phyloP scores from a whole-genome alignment of 441 rosid genomes.

The Cnidoscolus chayamansa region DNA sequence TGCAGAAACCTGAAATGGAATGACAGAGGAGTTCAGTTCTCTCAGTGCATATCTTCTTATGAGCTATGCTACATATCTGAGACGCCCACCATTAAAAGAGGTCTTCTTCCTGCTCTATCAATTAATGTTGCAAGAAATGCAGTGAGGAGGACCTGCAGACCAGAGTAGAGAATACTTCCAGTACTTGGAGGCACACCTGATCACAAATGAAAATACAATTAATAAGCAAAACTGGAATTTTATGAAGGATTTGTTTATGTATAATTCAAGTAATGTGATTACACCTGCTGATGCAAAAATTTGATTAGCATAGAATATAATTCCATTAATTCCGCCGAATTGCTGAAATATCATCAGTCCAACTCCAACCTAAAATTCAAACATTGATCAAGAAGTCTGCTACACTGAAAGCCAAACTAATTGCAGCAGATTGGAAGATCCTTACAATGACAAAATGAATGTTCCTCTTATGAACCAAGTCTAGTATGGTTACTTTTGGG shows the following conservation, averaged over 20 bases:
- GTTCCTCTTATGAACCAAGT: conserved; percentile 35
- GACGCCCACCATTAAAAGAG: conserved; percentile 48
- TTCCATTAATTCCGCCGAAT: conserved; percentile 40
- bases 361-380: conserved; percentile 36
- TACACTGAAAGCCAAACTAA: not conserved
- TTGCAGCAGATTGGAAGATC: not conserved
- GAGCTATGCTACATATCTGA: not conserved
- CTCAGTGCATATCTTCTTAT: not conserved
- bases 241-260: not conserved
- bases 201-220: not conserved
- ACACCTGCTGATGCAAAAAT: conserved; percentile 46
- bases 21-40: not conserved
- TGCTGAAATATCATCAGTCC: conserved; percentile 54
- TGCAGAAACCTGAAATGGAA: conserved; percentile 43
- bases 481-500: conserved; percentile 30
- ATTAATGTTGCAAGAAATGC: conserved; percentile 43
- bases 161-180: conserved; percentile 30
- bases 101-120: conserved; percentile 61
- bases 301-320: conserved; percentile 35
- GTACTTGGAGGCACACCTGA: conserved; percentile 32
- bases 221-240: not conserved
- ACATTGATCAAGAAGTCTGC: not conserved
- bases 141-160: conserved; percentile 29
- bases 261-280: conserved; percentile 6
- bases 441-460: conserved; percentile 39